These are phyloP conservation scores for Candida saitoana DNA, from an alignment of 805 yeast species.

Conservation along the genomic window DNA sequence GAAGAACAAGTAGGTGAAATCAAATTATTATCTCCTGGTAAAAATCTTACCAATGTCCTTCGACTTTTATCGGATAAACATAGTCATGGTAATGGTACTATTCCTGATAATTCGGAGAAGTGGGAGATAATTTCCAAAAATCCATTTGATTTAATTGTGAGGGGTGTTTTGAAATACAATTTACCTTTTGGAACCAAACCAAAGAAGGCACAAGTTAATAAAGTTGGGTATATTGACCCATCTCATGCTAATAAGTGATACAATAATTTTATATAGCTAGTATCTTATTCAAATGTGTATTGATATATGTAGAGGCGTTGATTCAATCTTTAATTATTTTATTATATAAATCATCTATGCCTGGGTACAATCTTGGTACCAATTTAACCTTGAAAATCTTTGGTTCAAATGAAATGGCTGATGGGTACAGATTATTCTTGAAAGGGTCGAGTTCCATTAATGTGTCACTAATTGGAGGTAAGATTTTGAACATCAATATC, in stretches of 20 bases:
- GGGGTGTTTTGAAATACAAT: slow-evolving; percentile 77
- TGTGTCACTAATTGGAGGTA: slow-evolving; percentile 27
- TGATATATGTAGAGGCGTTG: neutral
- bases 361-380: slow-evolving; percentile 17
- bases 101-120: slow-evolving; percentile 44
- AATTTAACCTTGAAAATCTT: slow-evolving; percentile 28
- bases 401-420: slow-evolving; percentile 64
- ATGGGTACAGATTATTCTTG: slow-evolving; percentile 46
- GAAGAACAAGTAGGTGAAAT: slow-evolving; percentile 64
- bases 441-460: slow-evolving; percentile 51
- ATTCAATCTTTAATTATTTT: slow-evolving; percentile 5
- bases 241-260: slow-evolving; percentile 6
- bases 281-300: neutral
- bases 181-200: slow-evolving; percentile 54
- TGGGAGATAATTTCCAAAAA: slow-evolving; percentile 74
- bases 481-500: slow-evolving; percentile 47
- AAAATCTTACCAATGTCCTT: slow-evolving; percentile 28
- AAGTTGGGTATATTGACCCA: slow-evolving; percentile 56
- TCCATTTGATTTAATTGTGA: slow-evolving; percentile 80
- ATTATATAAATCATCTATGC: slow-evolving; percentile 19
- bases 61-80: neutral
- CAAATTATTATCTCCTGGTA: slow-evolving; percentile 71
- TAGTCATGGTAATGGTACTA: slow-evolving; percentile 14
- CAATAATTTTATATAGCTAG: no score
- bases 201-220: slow-evolving; percentile 59